These are phyloP conservation scores for Heterobasidion occidentale DNA, from an alignment of 1,284 basidiomycete species.

Conservation along the genomic window DNA sequence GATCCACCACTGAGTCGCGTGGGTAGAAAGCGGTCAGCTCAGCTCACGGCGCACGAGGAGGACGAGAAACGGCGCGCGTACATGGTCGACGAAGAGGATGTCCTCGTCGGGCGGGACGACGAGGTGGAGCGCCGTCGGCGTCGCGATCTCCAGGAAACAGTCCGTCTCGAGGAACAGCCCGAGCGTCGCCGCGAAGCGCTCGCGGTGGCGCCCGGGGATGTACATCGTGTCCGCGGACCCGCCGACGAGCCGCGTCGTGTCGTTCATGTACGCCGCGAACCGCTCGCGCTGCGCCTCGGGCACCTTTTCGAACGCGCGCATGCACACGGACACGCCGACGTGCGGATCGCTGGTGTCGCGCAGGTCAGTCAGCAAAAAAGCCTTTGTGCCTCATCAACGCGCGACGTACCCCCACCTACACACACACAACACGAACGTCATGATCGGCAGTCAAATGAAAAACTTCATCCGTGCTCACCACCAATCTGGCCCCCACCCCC, in stretches of 20 bases:
- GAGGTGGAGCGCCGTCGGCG: slow-evolving; percentile 36
- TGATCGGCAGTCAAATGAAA: too few relatives aligned
- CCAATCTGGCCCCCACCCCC: slow-evolving; percentile 33
- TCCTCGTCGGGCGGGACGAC: slow-evolving; percentile 27
- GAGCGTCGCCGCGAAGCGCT: slow-evolving; percentile 31
- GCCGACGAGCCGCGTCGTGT: slow-evolving; percentile 31
- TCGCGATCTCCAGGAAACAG: slow-evolving; percentile 43
- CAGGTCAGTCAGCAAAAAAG: neutral
- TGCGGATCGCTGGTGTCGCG: slow-evolving; percentile 28
- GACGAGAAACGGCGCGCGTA: slow-evolving; percentile 14
- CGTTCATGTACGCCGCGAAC: slow-evolving; percentile 26
- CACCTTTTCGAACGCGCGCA: slow-evolving; percentile 29
- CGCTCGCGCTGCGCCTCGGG: slow-evolving; percentile 26
- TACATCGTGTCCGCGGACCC: slow-evolving; percentile 44
- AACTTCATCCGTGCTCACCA: slow-evolving; percentile 23
- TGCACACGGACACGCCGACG: slow-evolving; percentile 35
- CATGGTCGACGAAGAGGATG: slow-evolving; percentile 41
- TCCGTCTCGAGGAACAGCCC: slow-evolving; percentile 36
- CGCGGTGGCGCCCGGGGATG: slow-evolving; percentile 31
- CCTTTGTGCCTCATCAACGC: too few relatives aligned
- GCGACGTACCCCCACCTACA: slow-evolving; percentile 31
- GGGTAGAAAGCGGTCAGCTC: neutral
- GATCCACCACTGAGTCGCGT: slow-evolving; percentile 34
- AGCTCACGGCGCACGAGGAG: neutral
- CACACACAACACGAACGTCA: neutral